These are phyloP conservation scores for Lipomyces mesembrius DNA, from an alignment of 805 yeast genomes.

Conservation along the genomic window DNA sequence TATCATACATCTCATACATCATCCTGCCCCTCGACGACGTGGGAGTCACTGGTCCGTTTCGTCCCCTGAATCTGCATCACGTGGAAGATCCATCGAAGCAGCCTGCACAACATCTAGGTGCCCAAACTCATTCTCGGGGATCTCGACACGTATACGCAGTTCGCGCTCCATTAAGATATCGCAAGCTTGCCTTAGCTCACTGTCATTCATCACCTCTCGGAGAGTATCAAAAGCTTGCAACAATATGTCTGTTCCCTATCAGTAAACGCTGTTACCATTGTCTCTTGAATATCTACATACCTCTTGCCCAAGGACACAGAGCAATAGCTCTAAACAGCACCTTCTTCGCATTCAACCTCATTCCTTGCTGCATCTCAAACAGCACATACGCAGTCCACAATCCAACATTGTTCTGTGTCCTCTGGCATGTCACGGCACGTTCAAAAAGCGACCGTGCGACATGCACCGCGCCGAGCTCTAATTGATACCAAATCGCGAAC, in stretches of 20 bases:
- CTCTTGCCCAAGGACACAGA: constrained; percentile 33
- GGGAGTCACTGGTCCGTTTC: neutral
- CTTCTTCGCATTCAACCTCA: constrained; percentile 12
- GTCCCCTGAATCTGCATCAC: constrained; percentile 7
- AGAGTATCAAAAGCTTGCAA: constrained; percentile 11
- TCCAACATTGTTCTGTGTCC: constrained; percentile 8
- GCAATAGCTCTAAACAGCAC: constrained; percentile 25
- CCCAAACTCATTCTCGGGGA: constrained; percentile 23
- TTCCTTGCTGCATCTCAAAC: constrained; percentile 9
- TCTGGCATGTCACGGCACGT: constrained; percentile 18
- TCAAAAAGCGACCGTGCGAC: constrained; percentile 21
- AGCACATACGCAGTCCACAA: constrained; percentile 26
- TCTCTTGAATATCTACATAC: constrained; percentile 4
- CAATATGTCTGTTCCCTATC: constrained; percentile 16
- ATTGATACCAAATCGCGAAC: constrained; percentile 21
- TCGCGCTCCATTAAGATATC: constrained; percentile 29
- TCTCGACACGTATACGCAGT: constrained; percentile 21
- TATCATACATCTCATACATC: neutral
- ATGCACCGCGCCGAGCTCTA: constrained; percentile 5
- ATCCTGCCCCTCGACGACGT: neutral
- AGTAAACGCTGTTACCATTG: neutral
- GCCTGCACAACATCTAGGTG: neutral
- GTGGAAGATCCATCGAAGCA: neutral
- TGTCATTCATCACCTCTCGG: constrained; percentile 4
- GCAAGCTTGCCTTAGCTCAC: constrained; percentile 18